Conservation (phyloP, 1,284 basidiomycete genomes). For the Sanghuangporus sanghuang region DNA sequence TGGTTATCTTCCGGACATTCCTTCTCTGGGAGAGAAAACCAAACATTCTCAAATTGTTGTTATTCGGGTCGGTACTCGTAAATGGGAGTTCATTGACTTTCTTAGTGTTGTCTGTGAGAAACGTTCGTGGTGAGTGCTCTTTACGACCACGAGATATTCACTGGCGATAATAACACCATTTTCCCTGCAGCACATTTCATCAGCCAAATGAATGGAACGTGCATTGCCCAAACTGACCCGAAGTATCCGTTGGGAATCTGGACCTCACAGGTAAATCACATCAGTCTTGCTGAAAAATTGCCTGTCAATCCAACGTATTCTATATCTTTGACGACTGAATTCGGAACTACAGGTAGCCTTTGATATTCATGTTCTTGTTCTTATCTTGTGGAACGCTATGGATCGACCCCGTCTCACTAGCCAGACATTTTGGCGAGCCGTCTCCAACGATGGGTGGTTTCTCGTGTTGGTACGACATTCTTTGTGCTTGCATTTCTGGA, state of each 20-base stretch:
- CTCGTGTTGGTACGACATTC: not conserved
- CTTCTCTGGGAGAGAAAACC: not conserved
- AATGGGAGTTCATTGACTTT: not conserved
- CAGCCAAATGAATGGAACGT: not conserved
- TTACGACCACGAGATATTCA: not conserved
- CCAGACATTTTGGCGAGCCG: not conserved
- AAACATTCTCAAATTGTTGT: not conserved
- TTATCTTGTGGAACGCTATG: conserved; percentile 1
- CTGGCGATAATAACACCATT: not conserved
- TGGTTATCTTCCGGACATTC: not conserved
- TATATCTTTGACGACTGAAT: not conserved
- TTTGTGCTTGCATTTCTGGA: not conserved
- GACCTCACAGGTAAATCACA: not conserved
- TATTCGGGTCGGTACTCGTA: not conserved
- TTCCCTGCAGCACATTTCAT: not conserved
- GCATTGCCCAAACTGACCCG: not conserved
- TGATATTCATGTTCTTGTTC: not conserved
- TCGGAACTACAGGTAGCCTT: not conserved
- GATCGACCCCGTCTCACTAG: not conserved
- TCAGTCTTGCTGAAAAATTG: not conserved
- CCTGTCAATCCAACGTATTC: not conserved
- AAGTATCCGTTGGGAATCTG: not conserved
- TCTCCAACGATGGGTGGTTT: not conserved
- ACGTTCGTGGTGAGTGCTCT: not conserved
- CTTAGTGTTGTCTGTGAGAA: not conserved